These are phyloP conservation scores for Candida sanyaensis DNA, from an alignment of 1,139 yeast species.

Conservation along the genomic window DNA sequence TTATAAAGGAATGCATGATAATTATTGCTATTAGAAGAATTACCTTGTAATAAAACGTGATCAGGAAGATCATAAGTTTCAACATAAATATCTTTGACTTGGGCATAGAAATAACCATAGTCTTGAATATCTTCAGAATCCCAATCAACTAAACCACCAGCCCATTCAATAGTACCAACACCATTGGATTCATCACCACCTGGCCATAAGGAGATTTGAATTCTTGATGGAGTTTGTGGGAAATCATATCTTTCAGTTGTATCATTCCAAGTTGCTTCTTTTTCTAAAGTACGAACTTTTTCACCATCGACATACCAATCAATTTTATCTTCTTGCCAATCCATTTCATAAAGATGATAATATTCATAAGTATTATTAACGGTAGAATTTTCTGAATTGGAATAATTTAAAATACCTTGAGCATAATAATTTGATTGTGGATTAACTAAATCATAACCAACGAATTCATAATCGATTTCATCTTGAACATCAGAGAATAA, in stretches of 20 bases:
- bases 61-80: conserved; percentile 73
- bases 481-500: conserved; percentile 84
- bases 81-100: conserved; percentile 58
- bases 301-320: conserved; percentile 78
- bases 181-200: conserved; percentile 71
- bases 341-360: conserved; percentile 77
- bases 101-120: conserved; percentile 77
- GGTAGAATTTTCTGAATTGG: conserved; percentile 52
- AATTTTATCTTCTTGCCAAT: conserved; percentile 77
- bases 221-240: conserved; percentile 92
- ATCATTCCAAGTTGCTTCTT: conserved; percentile 65
- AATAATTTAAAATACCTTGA: conserved; percentile 70
- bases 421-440: conserved; percentile 81
- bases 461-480: conserved; percentile 86
- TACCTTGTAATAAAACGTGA: conserved; percentile 30
- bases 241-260: conserved; percentile 59
- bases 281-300: conserved; percentile 65
- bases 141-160: conserved; percentile 91
- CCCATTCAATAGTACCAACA: conserved; percentile 87
- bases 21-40: conserved; percentile 36
- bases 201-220: conserved; percentile 81
- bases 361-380: conserved; percentile 58
- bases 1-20: conserved; percentile 59
- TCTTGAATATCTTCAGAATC: conserved; percentile 67
- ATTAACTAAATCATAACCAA: conserved; percentile 66